phyloP scores from a whole-genome alignment of 257 asterid genomes.

The Ligustrum vulgare region DNA sequence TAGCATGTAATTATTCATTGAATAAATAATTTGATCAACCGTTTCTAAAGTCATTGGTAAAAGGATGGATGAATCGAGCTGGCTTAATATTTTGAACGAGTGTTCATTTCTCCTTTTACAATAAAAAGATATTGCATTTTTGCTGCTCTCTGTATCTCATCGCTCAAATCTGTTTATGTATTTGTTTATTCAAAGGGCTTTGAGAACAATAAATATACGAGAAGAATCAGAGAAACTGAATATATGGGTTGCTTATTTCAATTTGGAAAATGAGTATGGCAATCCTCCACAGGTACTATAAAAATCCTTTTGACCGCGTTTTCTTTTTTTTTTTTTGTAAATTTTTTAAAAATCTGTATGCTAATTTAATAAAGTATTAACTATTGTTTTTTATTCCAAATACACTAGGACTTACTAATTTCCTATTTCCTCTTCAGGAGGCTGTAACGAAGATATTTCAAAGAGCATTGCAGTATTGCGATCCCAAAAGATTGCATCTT shows the following conservation, averaged over 20 bases:
- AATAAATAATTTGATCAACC: not conserved
- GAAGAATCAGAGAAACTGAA: conserved; percentile 94
- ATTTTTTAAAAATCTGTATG: conserved; percentile 3
- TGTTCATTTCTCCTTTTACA: not conserved
- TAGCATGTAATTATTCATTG: not conserved
- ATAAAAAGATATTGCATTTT: not conserved
- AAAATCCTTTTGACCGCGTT: conserved; percentile 1
- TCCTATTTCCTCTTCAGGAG: conserved; percentile 48
- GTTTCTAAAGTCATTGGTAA: not conserved
- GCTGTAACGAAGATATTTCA: conserved; percentile 73
- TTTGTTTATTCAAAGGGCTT: conserved; percentile 57
- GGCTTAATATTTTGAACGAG: not conserved
- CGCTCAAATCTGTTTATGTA: conserved; percentile 5
- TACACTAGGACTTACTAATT: conserved; percentile 1
- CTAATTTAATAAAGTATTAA: conserved; percentile 1
- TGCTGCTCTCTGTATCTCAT: conserved; percentile 7
- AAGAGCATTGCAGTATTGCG: conserved; percentile 83
- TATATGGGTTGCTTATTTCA: conserved; percentile 89
- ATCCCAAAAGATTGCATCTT: conserved; percentile 81
- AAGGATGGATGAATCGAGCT: not conserved
- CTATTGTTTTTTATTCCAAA: not conserved
- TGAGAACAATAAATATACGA: conserved; percentile 76
- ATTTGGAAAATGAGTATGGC: conserved; percentile 88
- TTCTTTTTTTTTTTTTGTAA: not conserved
- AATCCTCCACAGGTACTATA: conserved; percentile 81